Evolutionary conservation across 352 stramenopile genomes (phyloP).

Genomic region (Globisporangium takayamanum): DNA sequence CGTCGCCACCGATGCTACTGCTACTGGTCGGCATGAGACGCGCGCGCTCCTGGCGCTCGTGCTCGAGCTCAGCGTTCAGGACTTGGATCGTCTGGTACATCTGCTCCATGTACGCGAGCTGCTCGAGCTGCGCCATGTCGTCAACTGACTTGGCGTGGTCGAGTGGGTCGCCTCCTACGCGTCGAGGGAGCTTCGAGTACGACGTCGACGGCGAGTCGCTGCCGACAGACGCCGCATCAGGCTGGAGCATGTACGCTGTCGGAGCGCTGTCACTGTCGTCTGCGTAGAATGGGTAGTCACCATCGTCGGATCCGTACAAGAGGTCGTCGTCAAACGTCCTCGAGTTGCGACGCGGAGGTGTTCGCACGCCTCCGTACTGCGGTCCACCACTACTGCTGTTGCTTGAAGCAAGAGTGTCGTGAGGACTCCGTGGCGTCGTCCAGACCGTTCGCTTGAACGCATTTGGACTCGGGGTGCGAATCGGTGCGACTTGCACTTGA

Average conservation of each 20-base stretch:
- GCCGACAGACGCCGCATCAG: neutral
- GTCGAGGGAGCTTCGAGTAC: neutral
- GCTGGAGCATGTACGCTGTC: conserved; percentile 1
- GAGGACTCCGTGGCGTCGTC: conserved; percentile 30
- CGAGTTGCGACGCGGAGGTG: neutral
- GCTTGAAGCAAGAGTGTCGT: neutral
- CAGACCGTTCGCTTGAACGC: conserved; percentile 37
- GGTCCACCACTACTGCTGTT: too few relatives aligned
- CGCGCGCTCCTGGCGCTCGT: conserved; percentile 26
- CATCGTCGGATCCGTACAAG: neutral
- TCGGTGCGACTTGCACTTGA: conserved; percentile 2
- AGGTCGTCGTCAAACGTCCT: neutral
- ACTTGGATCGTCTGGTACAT: conserved; percentile 59
- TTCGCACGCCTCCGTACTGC: neutral
- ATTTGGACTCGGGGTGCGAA: conserved; percentile 16
- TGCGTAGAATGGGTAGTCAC: conserved; percentile 1
- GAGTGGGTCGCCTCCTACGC: conserved; percentile 13
- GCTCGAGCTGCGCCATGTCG: conserved; percentile 23
- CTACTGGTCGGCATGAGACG: conserved; percentile 7
- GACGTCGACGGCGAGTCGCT: neutral
- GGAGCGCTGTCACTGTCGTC: neutral
- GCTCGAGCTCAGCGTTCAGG: conserved; percentile 40
- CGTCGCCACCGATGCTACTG: conserved; percentile 17
- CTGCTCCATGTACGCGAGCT: conserved; percentile 65
- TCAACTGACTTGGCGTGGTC: neutral